Evolutionary conservation across 371 early-diverging fungal species (phyloP), one percentile per base, ranked within the genome.

Genomic region (Coemansia sp.): DNA sequence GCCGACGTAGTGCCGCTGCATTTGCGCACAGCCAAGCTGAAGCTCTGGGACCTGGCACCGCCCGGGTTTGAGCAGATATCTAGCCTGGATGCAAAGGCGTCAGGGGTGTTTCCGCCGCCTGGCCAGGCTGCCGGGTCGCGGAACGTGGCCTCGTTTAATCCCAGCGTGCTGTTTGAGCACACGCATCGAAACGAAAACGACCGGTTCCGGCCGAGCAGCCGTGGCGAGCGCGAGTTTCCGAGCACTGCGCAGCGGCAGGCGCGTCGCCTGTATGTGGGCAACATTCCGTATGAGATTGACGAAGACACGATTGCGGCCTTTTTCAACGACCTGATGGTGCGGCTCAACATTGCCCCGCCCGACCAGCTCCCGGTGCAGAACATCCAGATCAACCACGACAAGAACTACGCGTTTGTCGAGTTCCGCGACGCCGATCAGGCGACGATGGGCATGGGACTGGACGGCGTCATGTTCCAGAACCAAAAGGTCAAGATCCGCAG

Each of bases 381-480:
- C 30, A 89, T 90, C 9, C 92, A 93, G 67, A 90, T 96, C 65
- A 95, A 94, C 74, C 86, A 86, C 41, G 96, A 94, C 13, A 93
- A 93, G 79, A 92, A 90, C 70, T 96, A 93, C 78, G 95, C 96
- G 4, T 96, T 96, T 79, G 88, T 94, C 31, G 96, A 96, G 90
- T 92, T 96, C 76, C 85, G 91, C 49, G 83, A 88, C 8, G 84
- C 91, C 5, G 93, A 95, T 53, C 93, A 95, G 81, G 94, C 95
- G 4, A 91, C 94, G 1, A 82, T 85, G 9, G 95, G 91, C 2
- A 90, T 96, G 91, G 86, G 91, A 8, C 85, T 96, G 68, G 99
- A 98, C 67, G 96, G 97, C 20, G 87, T 92, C 59, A 80, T 83
- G 42, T 96, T 90, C 78, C 85, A 88, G 65, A 87, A 86, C n/a